Evolutionary conservation across 106 monocot genomes (phyloP).

Genomic region (Dioscorea zingiberensis): DNA sequence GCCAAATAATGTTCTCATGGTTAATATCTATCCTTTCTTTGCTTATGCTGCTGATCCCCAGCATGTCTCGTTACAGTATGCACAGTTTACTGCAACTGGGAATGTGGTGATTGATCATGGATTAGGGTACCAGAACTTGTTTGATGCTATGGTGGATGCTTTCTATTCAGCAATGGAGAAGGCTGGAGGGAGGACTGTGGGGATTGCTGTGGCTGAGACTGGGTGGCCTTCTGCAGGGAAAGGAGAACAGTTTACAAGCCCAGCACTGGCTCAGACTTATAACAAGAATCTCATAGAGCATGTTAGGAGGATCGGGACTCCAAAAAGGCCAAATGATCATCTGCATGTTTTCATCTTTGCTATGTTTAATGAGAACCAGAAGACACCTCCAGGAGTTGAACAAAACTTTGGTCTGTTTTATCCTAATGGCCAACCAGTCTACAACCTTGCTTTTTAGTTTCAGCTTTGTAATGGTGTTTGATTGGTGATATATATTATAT

Average conservation of each 20-base stretch:
- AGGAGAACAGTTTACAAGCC: constrained; percentile 9
- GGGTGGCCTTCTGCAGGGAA: constrained; percentile 39
- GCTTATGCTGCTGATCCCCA: constrained; percentile 15
- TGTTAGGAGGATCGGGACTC: constrained; percentile 18
- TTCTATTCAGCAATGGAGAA: constrained; percentile 24
- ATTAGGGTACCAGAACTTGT: constrained; percentile 23
- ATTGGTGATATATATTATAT: no score
- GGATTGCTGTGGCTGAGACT: constrained; percentile 27
- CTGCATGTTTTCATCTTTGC: constrained; percentile 35
- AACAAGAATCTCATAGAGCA: constrained; percentile 16
- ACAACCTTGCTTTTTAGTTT: no score
- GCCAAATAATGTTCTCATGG: constrained; percentile 13
- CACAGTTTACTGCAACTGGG: constrained; percentile 13
- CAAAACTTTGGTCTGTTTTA: constrained; percentile 16
- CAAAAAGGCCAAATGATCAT: constrained; percentile 16
- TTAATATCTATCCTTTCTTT: constrained; percentile 50
- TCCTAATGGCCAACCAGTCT: constrained; percentile 1
- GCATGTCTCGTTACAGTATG: constrained; percentile 17
- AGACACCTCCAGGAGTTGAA: constrained; percentile 16
- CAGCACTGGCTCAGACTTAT: constrained; percentile 22
- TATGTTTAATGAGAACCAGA: constrained; percentile 46
- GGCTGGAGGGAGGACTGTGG: constrained; percentile 14
- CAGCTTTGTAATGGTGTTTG: no score
- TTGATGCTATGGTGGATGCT: constrained; percentile 36
- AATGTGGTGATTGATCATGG: neutral